These are phyloP conservation scores for Penstemon newberryi DNA, from an alignment of 257 asterid species.

Conservation along the genomic window DNA sequence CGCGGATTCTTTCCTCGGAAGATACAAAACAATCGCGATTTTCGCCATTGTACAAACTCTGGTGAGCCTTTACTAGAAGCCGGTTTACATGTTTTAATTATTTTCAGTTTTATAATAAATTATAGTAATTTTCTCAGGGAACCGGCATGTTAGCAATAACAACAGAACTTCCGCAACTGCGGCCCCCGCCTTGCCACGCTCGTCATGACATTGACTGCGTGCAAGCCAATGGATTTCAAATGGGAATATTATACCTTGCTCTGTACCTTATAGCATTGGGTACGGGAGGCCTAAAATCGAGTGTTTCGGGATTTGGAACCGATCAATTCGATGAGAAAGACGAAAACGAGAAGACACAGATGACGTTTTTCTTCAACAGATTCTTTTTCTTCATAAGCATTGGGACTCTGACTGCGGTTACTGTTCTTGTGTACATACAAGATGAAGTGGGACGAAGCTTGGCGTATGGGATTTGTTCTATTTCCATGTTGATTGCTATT, in stretches of 20 bases:
- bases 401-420: conserved; percentile 79
- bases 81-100: not conserved
- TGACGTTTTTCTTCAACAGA: conserved; percentile 80
- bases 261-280: conserved; percentile 80
- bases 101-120: not conserved
- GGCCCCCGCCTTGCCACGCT: conserved; percentile 67
- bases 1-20: conserved; percentile 88
- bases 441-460: conserved; percentile 72
- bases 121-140: conserved; percentile 51
- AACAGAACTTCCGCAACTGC: conserved; percentile 59
- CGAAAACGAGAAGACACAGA: conserved; percentile 72
- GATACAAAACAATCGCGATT: conserved; percentile 72
- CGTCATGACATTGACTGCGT: conserved; percentile 38
- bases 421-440: conserved; percentile 80
- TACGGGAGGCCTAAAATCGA: conserved; percentile 92
- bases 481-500: conserved; percentile 59
- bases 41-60: conserved; percentile 57
- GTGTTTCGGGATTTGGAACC: conserved; percentile 84
- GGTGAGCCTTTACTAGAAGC: conserved; percentile 30
- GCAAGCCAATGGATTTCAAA: conserved; percentile 67
- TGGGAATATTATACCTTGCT: conserved; percentile 73
- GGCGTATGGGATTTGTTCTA: conserved; percentile 76
- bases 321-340: conserved; percentile 94
- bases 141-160: conserved; percentile 67
- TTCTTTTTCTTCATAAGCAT: conserved; percentile 92